Evolutionary conservation across 176 grass and related monocot species (phyloP), one percentile per base, ranked within the genome.

Genomic region (Guadua angustifolia): DNA sequence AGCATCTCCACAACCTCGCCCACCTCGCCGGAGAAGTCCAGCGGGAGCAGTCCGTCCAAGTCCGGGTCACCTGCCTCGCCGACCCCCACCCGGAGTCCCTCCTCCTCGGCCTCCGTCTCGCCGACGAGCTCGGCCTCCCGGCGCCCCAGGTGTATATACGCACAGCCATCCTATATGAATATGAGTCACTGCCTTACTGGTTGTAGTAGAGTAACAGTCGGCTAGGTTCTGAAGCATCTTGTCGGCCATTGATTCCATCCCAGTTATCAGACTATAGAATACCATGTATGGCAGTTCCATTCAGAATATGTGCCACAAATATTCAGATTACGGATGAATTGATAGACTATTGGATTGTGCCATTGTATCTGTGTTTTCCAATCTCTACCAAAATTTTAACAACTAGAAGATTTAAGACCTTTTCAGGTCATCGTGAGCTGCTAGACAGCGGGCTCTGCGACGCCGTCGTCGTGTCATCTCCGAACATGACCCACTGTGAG

Each of bases 401-500:
- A 75, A 56, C 36, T 26, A 76, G 3, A 80, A 77, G 52, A 69
- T 83, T 79, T 94, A 86, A 98, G 92, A 87, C 66, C 17, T 98
- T 95, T 88, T 85, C 95, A 88, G 92, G 87, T 3, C 90, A 95
- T 71, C 57, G 43, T 11, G 90, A 98, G 80, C 75, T 98, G 72
- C 79, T 98, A 79, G 86, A 91, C 66, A 95, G 95, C 42, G 79
- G 89, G 53, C 90, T 95, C 46, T 98, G 95, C 14, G 95, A 98
- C 33, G 92, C 88, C 2, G 69, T 93, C 38, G 70, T 98, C 4
- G 79, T 98, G 26, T 93, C 95, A 1, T 98, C 95, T 10, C 95
- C 95, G 59, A 98, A 98, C 71, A 98, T 98, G 95, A 98, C 95
- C 4, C 95, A 98, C 77, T 91, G 78, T 78, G 90, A 91, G 62